phyloP scores from a whole-genome alignment of 148 eudicot species.

The Limonium bicolor region DNA sequence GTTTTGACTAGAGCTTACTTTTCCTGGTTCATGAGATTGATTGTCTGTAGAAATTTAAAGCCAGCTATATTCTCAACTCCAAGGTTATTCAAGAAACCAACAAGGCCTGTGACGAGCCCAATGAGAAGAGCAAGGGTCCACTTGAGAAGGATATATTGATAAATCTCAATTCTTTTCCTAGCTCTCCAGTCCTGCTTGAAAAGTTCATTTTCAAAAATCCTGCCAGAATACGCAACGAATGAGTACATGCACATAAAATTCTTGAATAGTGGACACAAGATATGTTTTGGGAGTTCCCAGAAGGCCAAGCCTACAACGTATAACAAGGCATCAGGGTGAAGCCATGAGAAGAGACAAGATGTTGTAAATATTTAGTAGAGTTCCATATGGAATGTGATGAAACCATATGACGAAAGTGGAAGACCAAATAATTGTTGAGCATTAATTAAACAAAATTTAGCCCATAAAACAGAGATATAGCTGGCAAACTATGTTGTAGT shows the following conservation, averaged over 20 bases:
- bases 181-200: slow-evolving; percentile 78
- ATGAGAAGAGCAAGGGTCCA: slow-evolving; percentile 71
- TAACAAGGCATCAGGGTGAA: too few relatives aligned
- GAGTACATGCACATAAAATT: not conserved
- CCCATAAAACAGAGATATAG: too few relatives aligned
- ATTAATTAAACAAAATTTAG: too few relatives aligned
- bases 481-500: too few relatives aligned
- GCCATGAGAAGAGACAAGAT: too few relatives aligned
- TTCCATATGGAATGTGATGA: too few relatives aligned
- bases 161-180: slow-evolving; percentile 35
- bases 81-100: slow-evolving; percentile 52
- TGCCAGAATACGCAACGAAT: slow-evolving; percentile 10
- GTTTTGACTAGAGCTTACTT: too few relatives aligned
- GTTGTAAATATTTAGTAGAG: too few relatives aligned
- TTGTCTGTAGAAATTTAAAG: slow-evolving; percentile 35
- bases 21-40: slow-evolving; percentile 31
- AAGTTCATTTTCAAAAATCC: slow-evolving; percentile 62
- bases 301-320: too few relatives aligned
- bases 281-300: not conserved
- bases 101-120: slow-evolving; percentile 55
- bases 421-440: too few relatives aligned
- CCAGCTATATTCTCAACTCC: slow-evolving; percentile 72
- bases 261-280: not conserved
- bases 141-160: slow-evolving; percentile 53
- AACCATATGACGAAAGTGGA: too few relatives aligned